These are phyloP conservation scores for Paxillus involutus DNA, from an alignment of 768 basidiomycete genomes.

Conservation along the genomic window DNA sequence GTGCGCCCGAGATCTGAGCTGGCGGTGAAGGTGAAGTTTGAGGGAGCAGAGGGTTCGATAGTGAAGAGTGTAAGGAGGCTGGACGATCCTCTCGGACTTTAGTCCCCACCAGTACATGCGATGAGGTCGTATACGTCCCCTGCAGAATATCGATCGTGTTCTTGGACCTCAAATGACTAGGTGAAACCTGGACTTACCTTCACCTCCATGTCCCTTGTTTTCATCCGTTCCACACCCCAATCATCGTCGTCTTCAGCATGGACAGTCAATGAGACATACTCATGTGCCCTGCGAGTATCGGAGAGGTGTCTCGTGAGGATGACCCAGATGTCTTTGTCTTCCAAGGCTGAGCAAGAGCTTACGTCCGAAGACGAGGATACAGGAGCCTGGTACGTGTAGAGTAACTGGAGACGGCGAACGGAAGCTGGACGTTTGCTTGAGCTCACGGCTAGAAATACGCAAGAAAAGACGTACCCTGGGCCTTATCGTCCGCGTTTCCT, in stretches of 20 bases:
- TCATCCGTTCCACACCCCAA: constrained; percentile 23
- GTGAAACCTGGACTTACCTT: constrained; percentile 31
- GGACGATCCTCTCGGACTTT: constrained; percentile 26
- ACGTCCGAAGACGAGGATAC: background rate
- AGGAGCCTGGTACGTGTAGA: constrained; percentile 27
- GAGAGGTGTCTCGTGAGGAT: constrained; percentile 75
- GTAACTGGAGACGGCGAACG: constrained; percentile 40
- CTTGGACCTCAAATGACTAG: background rate
- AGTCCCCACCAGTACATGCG: constrained; percentile 39
- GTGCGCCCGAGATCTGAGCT: constrained; percentile 33
- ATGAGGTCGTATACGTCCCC: constrained; percentile 44
- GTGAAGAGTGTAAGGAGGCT: background rate
- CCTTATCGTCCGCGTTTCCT: constrained; percentile 35
- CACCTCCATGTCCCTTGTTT: constrained; percentile 30
- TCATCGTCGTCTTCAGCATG: constrained; percentile 44
- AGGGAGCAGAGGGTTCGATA: background rate
- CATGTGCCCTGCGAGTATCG: constrained; percentile 55
- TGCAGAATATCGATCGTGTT: constrained; percentile 20
- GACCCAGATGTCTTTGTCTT: constrained; percentile 67
- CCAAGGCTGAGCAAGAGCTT: background rate
- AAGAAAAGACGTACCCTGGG: constrained; percentile 33
- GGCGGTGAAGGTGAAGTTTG: constrained; percentile 8
- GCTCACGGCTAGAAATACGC: background rate
- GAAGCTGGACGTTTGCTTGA: constrained; percentile 29
- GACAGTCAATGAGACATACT: constrained; percentile 64